Base-by-base conservation (phyloP, 2,329 filamentous ascomycete genomes). In the Trichoderma endophyticum region DNA sequence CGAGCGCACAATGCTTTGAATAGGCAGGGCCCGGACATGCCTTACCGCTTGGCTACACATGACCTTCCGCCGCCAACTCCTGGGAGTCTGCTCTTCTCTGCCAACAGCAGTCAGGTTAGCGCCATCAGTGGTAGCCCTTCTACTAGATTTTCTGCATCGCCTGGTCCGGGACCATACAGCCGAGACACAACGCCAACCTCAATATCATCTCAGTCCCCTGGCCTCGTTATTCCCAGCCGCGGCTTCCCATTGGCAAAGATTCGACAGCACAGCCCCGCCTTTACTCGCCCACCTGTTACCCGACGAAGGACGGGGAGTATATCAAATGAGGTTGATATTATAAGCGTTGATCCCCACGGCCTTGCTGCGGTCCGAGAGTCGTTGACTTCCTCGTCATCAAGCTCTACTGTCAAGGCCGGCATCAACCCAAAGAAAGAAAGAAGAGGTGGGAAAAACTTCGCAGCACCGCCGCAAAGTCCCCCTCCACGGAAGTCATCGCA, bases 131-230 rank as follows among this genome's bases (percentile, higher is more conserved):
- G 85, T 28, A 94, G 91, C 72, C 91, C 92, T 48, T 94, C 92
- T 4, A 94, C 92, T 2, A 86, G 90, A 73, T 94, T 92, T 77
- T 93, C 91, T 2, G 92, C 90, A 71, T 94, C 92, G 0, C 89
- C 89, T 1, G 88, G 88, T 1, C 89, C 91, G 12, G 89, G 91
- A 2, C 83, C 89, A 6, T 94, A 93, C 80, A 94, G 92, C 78
- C 87, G 92, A 74, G 91, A 92, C 72, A 94, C 92, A 1, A 94
- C 92, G 3, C 92, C 92, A 7, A 94, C 92, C 5, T 94, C 92
- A 11, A 90, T 92, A 74, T 92, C 90, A 8, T 94, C 92, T 1
- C 91, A 92, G 76, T 94, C 92, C 18, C 91, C 92, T 4, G 87
- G 88, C 3, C 80, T 91, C 5, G 81, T 89, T 79, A 86, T 77